Evolutionary conservation across 176 grass and related monocot genomes (phyloP).

Genomic region (Hyparrhenia diplandra): DNA sequence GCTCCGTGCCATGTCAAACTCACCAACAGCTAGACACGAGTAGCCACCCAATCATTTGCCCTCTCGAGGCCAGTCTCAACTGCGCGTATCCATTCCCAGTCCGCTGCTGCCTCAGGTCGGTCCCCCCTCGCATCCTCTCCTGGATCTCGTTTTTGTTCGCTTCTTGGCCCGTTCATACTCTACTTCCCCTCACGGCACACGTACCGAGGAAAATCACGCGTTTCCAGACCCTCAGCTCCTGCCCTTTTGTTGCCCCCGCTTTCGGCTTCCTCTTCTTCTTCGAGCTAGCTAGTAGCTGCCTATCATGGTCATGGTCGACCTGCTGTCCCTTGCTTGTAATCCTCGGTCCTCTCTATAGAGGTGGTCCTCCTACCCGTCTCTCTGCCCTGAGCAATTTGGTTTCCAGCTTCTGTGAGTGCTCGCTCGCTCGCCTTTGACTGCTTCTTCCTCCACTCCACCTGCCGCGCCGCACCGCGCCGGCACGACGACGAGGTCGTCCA

Average conservation of each 20-base stretch:
- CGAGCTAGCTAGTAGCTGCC: neutral
- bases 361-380: neutral
- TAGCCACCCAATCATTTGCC: constrained; percentile 17
- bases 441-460: constrained; percentile 9
- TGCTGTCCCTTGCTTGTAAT: neutral
- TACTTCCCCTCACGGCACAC: neutral
- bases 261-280: neutral
- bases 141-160: constrained; percentile 22
- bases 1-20: neutral
- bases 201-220: neutral
- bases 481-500: constrained; percentile 2
- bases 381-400: neutral
- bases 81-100: too few species aligned
- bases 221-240: neutral
- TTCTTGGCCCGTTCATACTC: neutral
- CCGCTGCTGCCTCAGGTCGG: too few species aligned
- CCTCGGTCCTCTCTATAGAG: neutral
- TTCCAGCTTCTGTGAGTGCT: neutral
- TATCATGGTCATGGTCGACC: neutral
- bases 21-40: neutral
- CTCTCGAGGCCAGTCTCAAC: neutral
- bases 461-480: constrained; percentile 2
- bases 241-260: neutral
- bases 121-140: too few species aligned
- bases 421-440: constrained; percentile 26